Evolutionary conservation across 2,329 filamentous ascomycete genomes (phyloP), one percentile per base, ranked within the genome.

Genomic region (Neoscytalidium dimidiatum): DNA sequence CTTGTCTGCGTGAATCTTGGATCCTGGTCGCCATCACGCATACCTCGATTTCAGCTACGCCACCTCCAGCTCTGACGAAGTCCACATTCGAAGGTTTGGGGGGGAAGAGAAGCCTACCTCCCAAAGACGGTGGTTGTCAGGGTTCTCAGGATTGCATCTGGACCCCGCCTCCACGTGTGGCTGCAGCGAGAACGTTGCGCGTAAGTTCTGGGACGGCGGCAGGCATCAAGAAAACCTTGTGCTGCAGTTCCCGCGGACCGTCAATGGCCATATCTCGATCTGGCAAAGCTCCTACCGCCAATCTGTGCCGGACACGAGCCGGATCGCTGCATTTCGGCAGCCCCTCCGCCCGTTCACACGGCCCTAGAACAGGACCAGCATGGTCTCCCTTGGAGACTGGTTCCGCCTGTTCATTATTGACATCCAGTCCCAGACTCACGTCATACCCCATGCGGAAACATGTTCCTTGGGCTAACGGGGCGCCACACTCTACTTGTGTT

Each of bases 201-300:
- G 38, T 31, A 23, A n/a, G n/a, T 28, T 44, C 35, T 58, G 23
- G 17, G 11, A 58, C 53, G 17, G 35, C 13, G 35, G 26, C 8
- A 58, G 17, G n/a, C 35, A 23, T 31, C 41, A 46, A 26, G 56
- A 60, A 60, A 60, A 46, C 56, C 56, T 60, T 60, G 41, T 46
- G 8, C 28, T 17, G 19, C 38, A 29, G 26, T 3, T 31, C 31
- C 35, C 35, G 38, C 53, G 53, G n/a, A 29, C 53, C 53, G 35
- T 38, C 53, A 35, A 38, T 44, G 35, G 8, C 23, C 26, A 29
- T 33, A 13, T 8, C 56, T 28, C 2, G 41, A 60, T 46, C 26
- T 33, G 28, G 56, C 31, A 17, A 26, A 21, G 41, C 21, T 26
- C 4, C 21, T 13, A 8, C 38, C 41, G 56, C 56, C 41, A 33